These are phyloP conservation scores for Jamesozyma rosinii DNA, from an alignment of 805 yeast genomes.

Conservation along the genomic window DNA sequence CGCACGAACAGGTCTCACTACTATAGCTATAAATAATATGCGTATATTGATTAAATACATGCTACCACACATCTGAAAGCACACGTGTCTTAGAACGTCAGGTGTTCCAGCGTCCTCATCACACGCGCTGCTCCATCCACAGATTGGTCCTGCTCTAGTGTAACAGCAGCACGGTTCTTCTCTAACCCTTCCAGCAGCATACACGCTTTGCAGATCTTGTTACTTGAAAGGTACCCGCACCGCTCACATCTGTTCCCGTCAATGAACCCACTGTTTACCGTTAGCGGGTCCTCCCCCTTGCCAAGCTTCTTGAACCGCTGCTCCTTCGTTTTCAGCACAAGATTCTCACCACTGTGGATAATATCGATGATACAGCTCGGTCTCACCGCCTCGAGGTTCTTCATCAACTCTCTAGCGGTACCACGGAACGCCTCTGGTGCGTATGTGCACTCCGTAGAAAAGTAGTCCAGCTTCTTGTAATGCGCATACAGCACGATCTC, in stretches of 20 bases:
- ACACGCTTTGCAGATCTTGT: conserved; percentile 88
- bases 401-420: conserved; percentile 86
- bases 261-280: conserved; percentile 26
- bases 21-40: no score
- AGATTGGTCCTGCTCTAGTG: conserved; percentile 43
- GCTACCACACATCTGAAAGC: no score
- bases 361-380: conserved; percentile 92
- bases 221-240: conserved; percentile 88
- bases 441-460: conserved; percentile 94
- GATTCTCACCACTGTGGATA: conserved; percentile 85
- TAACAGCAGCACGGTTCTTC: conserved; percentile 56
- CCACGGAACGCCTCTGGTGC: conserved; percentile 99
- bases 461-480: conserved; percentile 87
- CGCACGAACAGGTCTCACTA: no score
- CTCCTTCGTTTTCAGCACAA: conserved; percentile 53
- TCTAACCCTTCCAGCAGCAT: conserved; percentile 77
- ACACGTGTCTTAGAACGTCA: conserved; percentile 40
- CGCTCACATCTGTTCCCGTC: conserved; percentile 75
- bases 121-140: conserved; percentile 54
- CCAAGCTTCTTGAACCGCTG: conserved; percentile 14
- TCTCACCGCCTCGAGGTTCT: conserved; percentile 78
- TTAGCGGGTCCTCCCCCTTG: conserved; percentile 3
- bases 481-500: conserved; percentile 97
- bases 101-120: conserved; percentile 51
- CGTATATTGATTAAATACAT: no score